Evolutionary conservation across 805 yeast species (phyloP).

Genomic region (Yamadazyma scolyti): DNA sequence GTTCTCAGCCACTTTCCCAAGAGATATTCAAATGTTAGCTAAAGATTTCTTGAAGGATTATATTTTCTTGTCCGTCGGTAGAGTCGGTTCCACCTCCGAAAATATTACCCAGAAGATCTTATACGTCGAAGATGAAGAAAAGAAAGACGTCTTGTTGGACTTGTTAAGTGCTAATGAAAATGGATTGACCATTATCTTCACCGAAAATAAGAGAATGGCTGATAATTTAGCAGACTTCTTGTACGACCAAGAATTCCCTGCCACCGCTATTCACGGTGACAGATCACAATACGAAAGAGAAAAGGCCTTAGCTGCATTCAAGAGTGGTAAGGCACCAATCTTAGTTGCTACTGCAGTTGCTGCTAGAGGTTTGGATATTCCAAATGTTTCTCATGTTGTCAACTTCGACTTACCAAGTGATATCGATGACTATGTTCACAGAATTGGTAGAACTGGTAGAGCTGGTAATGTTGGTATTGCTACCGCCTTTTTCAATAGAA

Average conservation of each 20-base stretch:
- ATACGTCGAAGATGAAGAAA: constrained; percentile 92
- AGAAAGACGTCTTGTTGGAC: constrained; percentile 84
- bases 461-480: constrained; percentile 99
- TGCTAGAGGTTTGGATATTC: constrained; percentile 99
- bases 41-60: constrained; percentile 95
- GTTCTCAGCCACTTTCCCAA: constrained; percentile 99
- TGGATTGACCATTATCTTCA: constrained; percentile 90
- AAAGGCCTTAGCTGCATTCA: constrained; percentile 92
- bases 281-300: constrained; percentile 98
- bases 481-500: constrained; percentile 97
- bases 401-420: constrained; percentile 96
- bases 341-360: constrained; percentile 99
- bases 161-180: constrained; percentile 70
- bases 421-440: constrained; percentile 97
- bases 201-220: constrained; percentile 98
- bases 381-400: constrained; percentile 96
- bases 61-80: constrained; percentile 94
- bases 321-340: constrained; percentile 86
- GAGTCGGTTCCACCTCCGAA: constrained; percentile 99
- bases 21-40: constrained; percentile 94
- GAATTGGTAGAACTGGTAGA: constrained; percentile 99
- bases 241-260: constrained; percentile 85
- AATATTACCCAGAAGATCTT: constrained; percentile 93
- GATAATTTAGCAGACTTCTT: constrained; percentile 91
- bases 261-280: constrained; percentile 99